phyloP scores from a whole-genome alignment of 2,329 filamentous ascomycete genomes.

The Teratosphaeria gauchensis region DNA sequence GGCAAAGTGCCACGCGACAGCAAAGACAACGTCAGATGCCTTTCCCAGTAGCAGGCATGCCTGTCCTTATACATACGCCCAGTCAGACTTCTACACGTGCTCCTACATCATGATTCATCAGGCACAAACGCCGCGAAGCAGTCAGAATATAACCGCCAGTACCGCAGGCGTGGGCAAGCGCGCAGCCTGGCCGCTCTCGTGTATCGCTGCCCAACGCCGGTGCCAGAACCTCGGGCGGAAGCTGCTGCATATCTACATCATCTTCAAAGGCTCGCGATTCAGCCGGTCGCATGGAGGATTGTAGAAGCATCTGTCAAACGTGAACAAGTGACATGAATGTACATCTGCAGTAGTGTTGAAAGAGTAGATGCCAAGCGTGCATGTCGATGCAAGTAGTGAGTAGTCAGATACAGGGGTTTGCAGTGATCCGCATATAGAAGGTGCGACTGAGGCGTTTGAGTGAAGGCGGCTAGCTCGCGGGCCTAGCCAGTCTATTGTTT shows the following conservation, averaged over 20 bases:
- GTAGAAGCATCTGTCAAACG: too few species aligned
- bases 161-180: neutral
- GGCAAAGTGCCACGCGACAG: neutral
- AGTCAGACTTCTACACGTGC: neutral
- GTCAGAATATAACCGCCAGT: neutral
- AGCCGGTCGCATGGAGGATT: neutral
- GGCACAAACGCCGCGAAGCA: neutral
- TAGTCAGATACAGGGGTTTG: neutral
- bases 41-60: neutral
- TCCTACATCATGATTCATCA: neutral
- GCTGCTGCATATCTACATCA: neutral
- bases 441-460: neutral
- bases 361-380: neutral
- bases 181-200: neutral
- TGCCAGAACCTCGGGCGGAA: neutral
- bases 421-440: neutral
- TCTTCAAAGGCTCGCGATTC: neutral
- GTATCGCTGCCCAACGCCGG: neutral
- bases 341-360: neutral
- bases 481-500: neutral
- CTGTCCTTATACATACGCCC: neutral
- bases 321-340: neutral
- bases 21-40: neutral
- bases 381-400: neutral
- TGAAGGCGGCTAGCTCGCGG: neutral